phyloP scores from a whole-genome alignment of 2,329 filamentous ascomycete species.

The Fusarium sp. region DNA sequence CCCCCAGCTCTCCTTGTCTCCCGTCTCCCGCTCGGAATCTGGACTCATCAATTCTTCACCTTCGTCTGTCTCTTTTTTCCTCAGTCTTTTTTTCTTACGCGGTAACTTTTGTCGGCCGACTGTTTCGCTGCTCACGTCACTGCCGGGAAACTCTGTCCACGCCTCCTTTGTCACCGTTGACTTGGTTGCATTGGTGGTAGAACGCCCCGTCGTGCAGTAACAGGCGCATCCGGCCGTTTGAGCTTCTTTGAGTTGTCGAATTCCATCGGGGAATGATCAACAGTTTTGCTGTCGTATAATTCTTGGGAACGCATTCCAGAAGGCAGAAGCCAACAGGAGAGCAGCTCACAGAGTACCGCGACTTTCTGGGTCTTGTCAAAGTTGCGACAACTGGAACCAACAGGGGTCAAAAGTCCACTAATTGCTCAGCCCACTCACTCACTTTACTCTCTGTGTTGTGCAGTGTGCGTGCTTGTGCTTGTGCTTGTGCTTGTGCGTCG shows the following conservation, averaged over 20 bases:
- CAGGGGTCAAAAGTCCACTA: constrained; percentile 34
- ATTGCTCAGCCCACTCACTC: constrained; percentile 27
- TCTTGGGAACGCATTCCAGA: constrained; percentile 41
- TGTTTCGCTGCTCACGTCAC: constrained; percentile 17
- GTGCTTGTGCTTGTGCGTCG: constrained; percentile 14
- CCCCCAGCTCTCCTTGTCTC: constrained; percentile 2
- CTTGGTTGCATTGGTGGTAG: constrained; percentile 34
- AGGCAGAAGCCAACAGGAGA: constrained; percentile 25
- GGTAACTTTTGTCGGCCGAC: background rate
- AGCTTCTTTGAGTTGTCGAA: constrained; percentile 15
- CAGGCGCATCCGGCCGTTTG: constrained; percentile 27
- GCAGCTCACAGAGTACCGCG: constrained; percentile 26
- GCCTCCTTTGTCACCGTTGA: constrained; percentile 22
- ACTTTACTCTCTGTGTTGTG: constrained; percentile 21
- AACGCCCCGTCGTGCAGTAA: constrained; percentile 14
- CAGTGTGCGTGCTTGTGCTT: constrained; percentile 20
- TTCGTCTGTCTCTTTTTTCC: constrained; percentile 10
- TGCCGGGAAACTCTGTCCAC: constrained; percentile 13
- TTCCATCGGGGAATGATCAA: constrained; percentile 44
- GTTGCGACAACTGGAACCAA: constrained; percentile 32
- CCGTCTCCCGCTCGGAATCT: constrained; percentile 8
- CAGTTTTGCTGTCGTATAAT: constrained; percentile 38
- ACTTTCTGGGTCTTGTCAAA: constrained; percentile 2
- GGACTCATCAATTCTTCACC: constrained; percentile 16
- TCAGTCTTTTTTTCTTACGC: background rate